Evolutionary conservation across 768 basidiomycete species (phyloP), one percentile per base, ranked within the genome.

Genomic region (Tricholoma flavovirens): DNA sequence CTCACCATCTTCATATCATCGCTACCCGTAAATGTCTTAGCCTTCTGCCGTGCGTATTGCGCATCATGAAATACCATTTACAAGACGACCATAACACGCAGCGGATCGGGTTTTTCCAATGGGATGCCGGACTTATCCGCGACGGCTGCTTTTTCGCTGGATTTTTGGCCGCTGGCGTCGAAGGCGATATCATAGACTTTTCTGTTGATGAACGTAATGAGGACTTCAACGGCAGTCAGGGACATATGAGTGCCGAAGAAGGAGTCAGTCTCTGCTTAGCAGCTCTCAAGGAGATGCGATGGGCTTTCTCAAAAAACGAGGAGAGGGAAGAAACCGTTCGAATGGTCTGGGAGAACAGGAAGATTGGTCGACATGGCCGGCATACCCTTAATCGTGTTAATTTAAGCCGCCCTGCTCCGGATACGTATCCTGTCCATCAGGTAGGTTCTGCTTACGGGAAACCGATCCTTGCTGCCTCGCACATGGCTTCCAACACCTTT

Each of bases 131-230:
- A 17, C 77, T 95, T 4, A 84, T 94, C 53, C 82, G 90, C 17
- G 93, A 96, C 63, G 94, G 94, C 3, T 91, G 88, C 64, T 96
- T 88, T 77, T 95, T 88, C 63, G 90, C 90, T 3, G 92, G 84
- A 2, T 82, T 87, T 59, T 72, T 93, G 36, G 79, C 91, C 5
- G 89, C 88, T 0, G 83, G 81, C 14, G 73, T 82, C 4, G 83
- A 86, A 15, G 69, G 70, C 38, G 76, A 77, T n/a, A 63, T 70
- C 33, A 63, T 73, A 5, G 73, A 75, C 32, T 49, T 62, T 22
- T 57, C 60, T 21, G 56, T 61, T 9, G 75, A 77, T 54, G 73
- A 70, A 32, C 67, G 68, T 30, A 61, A 70, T 22, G 71, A 73
- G 40, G 69, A 69, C 10, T 55, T 64, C 35, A 68, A 69, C 22